These are phyloP conservation scores for Fallopia convolvulus DNA, from an alignment of 148 eudicot genomes.

Conservation along the genomic window DNA sequence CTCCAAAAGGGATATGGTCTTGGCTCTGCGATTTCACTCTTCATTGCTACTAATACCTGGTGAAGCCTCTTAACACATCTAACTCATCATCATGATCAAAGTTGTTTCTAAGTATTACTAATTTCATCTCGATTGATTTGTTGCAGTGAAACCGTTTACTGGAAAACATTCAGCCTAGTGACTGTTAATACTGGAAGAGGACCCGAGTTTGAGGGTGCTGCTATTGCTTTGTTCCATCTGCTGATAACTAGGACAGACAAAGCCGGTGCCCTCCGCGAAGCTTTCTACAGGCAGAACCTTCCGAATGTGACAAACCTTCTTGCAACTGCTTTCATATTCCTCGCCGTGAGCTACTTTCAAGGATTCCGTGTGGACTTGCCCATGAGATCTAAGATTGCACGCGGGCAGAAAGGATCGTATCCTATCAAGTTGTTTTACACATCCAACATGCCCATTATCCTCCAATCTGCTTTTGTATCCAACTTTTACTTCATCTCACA, in stretches of 20 bases:
- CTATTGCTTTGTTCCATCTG: slow-evolving; percentile 51
- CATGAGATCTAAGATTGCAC: slow-evolving; percentile 39
- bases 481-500: slow-evolving; percentile 33
- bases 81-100: no score
- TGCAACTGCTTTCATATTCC: slow-evolving; percentile 20
- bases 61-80: no score
- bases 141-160: slow-evolving; percentile 43
- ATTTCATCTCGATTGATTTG: background rate
- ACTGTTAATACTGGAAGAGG: slow-evolving; percentile 57
- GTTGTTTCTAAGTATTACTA: slow-evolving; percentile 9
- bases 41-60: no score
- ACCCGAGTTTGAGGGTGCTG: slow-evolving; percentile 62
- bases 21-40: no score
- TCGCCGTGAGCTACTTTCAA: slow-evolving; percentile 20
- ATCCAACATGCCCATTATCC: slow-evolving; percentile 69
- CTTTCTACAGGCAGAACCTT: background rate
- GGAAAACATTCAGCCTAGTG: slow-evolving; percentile 63
- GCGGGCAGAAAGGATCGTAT: slow-evolving; percentile 57
- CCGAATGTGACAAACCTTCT: slow-evolving; percentile 25
- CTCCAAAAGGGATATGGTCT: no score
- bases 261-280: slow-evolving; percentile 36
- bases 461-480: slow-evolving; percentile 43
- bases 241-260: slow-evolving; percentile 53
- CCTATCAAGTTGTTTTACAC: slow-evolving; percentile 74
- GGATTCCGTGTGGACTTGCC: slow-evolving; percentile 23